Conservation (phyloP, 495 filamentous ascomycete species). For the Clohesyomyces aquaticus region DNA sequence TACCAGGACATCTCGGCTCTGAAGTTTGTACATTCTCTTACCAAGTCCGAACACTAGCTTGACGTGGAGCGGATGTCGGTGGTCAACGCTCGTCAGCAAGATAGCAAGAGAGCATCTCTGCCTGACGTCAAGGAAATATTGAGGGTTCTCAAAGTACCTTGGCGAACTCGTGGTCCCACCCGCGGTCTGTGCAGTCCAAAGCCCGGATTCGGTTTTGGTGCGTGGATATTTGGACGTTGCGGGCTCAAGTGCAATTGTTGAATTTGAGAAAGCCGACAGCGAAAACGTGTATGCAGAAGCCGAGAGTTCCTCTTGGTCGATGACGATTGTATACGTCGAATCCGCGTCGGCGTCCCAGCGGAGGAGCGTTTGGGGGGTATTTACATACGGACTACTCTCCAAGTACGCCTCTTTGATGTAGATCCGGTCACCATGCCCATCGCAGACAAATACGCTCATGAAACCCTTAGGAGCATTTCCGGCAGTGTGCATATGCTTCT, state of each 20-base stretch:
- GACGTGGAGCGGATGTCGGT: conserved; percentile 74
- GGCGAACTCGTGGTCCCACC: conserved; percentile 80
- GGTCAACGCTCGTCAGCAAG: conserved; percentile 64
- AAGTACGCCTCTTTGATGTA: conserved; percentile 69
- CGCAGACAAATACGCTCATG: conserved; percentile 83
- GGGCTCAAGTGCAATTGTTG: conserved; percentile 59
- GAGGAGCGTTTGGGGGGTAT: conserved; percentile 89
- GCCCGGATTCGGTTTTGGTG: conserved; percentile 56
- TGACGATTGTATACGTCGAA: conserved; percentile 73
- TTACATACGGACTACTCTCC: conserved; percentile 79
- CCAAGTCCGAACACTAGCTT: conserved; percentile 79
- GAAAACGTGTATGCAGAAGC: conserved; percentile 75
- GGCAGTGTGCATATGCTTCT: conserved; percentile 6
- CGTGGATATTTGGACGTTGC: conserved; percentile 63
- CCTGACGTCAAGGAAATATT: conserved; percentile 69
- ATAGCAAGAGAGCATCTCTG: conserved; percentile 64
- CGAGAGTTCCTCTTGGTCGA: conserved; percentile 76
- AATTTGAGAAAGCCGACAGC: conserved; percentile 74
- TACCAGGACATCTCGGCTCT: conserved; percentile 74
- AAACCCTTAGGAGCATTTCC: conserved; percentile 55
- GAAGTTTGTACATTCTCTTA: conserved; percentile 67
- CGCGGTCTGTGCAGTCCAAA: conserved; percentile 78
- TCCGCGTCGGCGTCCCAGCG: conserved; percentile 65
- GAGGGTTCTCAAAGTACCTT: conserved; percentile 80
- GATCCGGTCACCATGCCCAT: conserved; percentile 71